Conservation (phyloP, 1,284 basidiomycete species). For the Trametes versicolor region DNA sequence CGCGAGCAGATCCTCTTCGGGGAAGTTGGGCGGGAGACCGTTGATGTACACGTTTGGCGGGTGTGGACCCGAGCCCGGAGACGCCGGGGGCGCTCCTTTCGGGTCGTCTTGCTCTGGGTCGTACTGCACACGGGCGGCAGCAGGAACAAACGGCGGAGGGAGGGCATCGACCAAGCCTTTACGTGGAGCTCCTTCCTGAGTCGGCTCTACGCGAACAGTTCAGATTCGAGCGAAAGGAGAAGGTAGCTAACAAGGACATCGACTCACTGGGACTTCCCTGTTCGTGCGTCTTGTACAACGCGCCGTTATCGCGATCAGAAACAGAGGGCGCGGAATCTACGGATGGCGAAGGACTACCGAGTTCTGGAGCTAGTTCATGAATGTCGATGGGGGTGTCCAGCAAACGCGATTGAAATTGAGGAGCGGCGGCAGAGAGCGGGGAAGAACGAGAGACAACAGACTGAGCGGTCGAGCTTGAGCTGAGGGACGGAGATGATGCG, state of each 20-base stretch:
- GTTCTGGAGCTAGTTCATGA: constrained; percentile 27
- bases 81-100: constrained; percentile 2
- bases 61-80: constrained; percentile 26
- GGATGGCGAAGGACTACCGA: constrained; percentile 20
- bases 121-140: constrained; percentile 9
- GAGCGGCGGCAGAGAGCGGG: constrained; percentile 26
- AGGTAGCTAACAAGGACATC: no score
- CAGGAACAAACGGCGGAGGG: constrained; percentile 31
- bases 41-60: constrained; percentile 62
- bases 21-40: constrained; percentile 57
- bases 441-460: constrained; percentile 26
- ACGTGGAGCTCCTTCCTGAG: constrained; percentile 21
- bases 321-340: constrained; percentile 2
- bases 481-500: constrained; percentile 18
- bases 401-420: constrained; percentile 34
- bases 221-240: background rate
- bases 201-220: constrained; percentile 15
- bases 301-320: background rate
- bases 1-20: constrained; percentile 53
- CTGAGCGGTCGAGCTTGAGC: constrained; percentile 16
- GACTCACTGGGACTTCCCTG: constrained; percentile 29
- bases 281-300: constrained; percentile 8
- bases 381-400: constrained; percentile 38
- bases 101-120: constrained; percentile 18
- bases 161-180: constrained; percentile 12